These are phyloP conservation scores for Macrophomina tecta DNA, from an alignment of 2,329 filamentous ascomycete species.

Conservation along the genomic window DNA sequence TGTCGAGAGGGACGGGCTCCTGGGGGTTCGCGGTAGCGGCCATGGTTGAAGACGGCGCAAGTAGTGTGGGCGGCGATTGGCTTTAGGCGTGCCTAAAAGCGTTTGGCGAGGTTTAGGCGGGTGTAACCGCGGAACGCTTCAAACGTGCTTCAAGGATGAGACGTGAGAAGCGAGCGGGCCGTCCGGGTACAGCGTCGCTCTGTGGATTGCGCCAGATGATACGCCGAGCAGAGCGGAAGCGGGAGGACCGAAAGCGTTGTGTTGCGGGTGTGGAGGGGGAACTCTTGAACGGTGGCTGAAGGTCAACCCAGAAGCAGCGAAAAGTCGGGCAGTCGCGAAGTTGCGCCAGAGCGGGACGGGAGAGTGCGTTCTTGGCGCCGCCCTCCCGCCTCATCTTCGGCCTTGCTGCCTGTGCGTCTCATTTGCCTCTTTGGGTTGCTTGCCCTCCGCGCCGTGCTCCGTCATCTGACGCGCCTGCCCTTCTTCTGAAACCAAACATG, in stretches of 20 bases:
- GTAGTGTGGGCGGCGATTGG: slow-evolving; percentile 14
- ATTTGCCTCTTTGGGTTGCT: neutral
- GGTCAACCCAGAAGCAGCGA: slow-evolving; percentile 1
- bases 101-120: slow-evolving; percentile 25
- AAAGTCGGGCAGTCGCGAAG: slow-evolving; percentile 26
- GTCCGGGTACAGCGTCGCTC: slow-evolving; percentile 7
- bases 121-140: slow-evolving; percentile 26
- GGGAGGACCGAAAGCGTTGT: neutral
- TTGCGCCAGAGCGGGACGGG: slow-evolving; percentile 7
- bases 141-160: slow-evolving; percentile 27
- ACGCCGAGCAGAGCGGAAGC: slow-evolving; percentile 20
- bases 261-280: slow-evolving; percentile 8
- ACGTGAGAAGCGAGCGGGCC: slow-evolving; percentile 21
- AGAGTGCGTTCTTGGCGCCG: slow-evolving; percentile 19
- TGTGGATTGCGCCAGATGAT: slow-evolving; percentile 5
- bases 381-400: slow-evolving; percentile 15
- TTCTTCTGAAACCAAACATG: neutral
- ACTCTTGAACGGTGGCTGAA: slow-evolving; percentile 11
- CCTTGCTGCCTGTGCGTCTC: neutral
- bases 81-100: slow-evolving; percentile 24
- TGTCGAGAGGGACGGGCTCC: slow-evolving; percentile 60
- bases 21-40: slow-evolving; percentile 41
- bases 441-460: neutral
- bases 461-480: neutral
- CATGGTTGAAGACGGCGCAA: slow-evolving; percentile 20